Evolutionary conservation across 495 filamentous ascomycete genomes (phyloP), one percentile per base, ranked within the genome.

Genomic region (Hypoxylon perforatum): DNA sequence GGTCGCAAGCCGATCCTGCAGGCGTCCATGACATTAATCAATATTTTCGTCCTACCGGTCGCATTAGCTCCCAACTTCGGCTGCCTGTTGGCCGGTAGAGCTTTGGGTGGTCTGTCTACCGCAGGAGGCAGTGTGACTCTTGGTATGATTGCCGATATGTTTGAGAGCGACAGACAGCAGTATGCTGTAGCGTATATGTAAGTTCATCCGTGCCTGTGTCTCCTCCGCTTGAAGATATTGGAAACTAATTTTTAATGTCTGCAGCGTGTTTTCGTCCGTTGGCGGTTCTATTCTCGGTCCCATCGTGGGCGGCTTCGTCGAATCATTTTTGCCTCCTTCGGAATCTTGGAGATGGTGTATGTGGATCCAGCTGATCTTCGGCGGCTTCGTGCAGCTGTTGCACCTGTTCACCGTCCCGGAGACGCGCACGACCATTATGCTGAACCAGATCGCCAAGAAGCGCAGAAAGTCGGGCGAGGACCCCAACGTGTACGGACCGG

Each of bases 61-160:
- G 90, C 84, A 0, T 63, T 93, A 22, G 90, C 90, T 2, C 86
- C 85, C 3, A 92, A 92, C 69, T 90, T 88, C 58, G 85, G 77
- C 2, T 85, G 88, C 3, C 80, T 93, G 57, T 73, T 93, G 18
- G 88, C 86, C 7, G 85, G 85, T 33, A 85, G 91, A 18, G 80
- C 84, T 6, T 80, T 94, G 0, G 90, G 90, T 14, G 91, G 91
- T 48, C 75, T 93, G 0, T 88, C 86, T 19, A 89, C 89, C 0
- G 91, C 91, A 10, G 91, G 91, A 41, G 91, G 91, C 50, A 92
- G 89, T 22, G 91, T 94, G 52, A 94, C 91, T 0, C 83, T 94
- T 2, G 91, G 91, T 30, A 92, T 94, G 90, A 86, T 92, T 21
- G 91, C 91, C 18, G 91, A 94, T 66, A 85, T 93, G 82, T 93